Conservation (phyloP, 306 rosid genomes). For the Abrus pulchellus region DNA sequence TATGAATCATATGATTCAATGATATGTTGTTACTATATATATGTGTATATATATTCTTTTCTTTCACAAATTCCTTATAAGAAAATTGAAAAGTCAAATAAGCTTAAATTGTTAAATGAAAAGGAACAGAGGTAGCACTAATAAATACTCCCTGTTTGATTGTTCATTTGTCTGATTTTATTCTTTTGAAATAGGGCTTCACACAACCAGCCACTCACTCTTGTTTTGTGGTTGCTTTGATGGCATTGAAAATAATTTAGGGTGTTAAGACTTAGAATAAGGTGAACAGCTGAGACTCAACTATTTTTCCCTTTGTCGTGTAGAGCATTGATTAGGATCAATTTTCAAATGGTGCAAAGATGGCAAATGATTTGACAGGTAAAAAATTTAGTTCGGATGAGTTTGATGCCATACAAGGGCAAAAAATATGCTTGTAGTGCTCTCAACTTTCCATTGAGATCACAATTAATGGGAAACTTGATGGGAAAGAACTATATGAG, state of each 20-base stretch:
- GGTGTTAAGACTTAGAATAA: background rate
- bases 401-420: background rate
- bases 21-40: background rate
- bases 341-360: background rate
- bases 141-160: background rate
- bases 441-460: conserved; percentile 1
- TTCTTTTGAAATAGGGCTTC: background rate
- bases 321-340: background rate
- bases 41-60: background rate
- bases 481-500: background rate
- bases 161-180: background rate
- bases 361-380: background rate
- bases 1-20: background rate
- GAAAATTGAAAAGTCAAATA: background rate
- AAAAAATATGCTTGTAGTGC: background rate
- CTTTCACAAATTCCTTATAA: background rate
- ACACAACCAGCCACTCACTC: background rate
- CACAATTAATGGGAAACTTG: background rate
- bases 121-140: background rate
- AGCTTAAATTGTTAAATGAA: background rate
- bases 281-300: background rate
- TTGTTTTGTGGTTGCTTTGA: background rate
- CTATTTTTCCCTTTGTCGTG: background rate
- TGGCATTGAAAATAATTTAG: background rate
- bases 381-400: background rate